Percentiles rank a stretch among this genome's conserved stretches.
These are phyloP conservation scores for Exophiala bonariae DNA, from an alignment of 2,329 filamentous ascomycete species.

Conservation along the genomic window DNA sequence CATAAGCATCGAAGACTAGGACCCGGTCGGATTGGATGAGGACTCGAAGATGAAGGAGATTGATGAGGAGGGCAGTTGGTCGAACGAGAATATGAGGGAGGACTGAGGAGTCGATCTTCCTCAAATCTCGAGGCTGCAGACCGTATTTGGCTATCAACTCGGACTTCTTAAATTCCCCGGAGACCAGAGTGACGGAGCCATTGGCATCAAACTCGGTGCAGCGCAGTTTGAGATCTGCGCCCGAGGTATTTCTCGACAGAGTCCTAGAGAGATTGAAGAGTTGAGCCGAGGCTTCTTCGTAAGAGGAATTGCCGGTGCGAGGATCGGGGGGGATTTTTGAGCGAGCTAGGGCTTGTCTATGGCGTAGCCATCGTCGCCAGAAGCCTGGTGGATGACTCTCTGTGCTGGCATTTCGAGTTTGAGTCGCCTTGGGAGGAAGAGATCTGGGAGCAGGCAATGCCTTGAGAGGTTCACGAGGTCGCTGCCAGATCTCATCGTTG, in stretches of 20 bases:
- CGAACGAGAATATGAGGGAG: conserved; percentile 94
- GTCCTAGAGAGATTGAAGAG: conserved; percentile 71
- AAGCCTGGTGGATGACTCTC: conserved; percentile 21
- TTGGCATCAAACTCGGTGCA: conserved; percentile 95
- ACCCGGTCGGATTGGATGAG: conserved; percentile 94
- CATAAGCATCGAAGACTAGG: conserved; percentile 93
- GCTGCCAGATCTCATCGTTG: conserved; percentile 21
- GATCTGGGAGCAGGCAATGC: conserved; percentile 22
- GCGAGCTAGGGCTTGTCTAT: conserved; percentile 12
- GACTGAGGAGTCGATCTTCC: conserved; percentile 96
- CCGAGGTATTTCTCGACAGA: conserved; percentile 53
- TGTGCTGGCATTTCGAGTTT: conserved; percentile 21
- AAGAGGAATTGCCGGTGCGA: conserved; percentile 10
- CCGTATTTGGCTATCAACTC: conserved; percentile 90
- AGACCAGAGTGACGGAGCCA: conserved; percentile 87
- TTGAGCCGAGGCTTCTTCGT: conserved; percentile 52
- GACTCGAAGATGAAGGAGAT: conserved; percentile 92
- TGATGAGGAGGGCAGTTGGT: conserved; percentile 89
- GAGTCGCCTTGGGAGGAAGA: conserved; percentile 16
- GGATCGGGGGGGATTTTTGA: conserved; percentile 10
- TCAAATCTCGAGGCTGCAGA: conserved; percentile 82
- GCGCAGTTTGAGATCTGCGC: conserved; percentile 77
- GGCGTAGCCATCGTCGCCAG: conserved; percentile 20
- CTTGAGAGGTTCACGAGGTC: conserved; percentile 22
- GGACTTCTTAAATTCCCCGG: conserved; percentile 95